Percentiles rank a stretch among this genome's conserved stretches.
Conservation (phyloP, 768 basidiomycete genomes). For the Daedaleopsis nitida region DNA sequence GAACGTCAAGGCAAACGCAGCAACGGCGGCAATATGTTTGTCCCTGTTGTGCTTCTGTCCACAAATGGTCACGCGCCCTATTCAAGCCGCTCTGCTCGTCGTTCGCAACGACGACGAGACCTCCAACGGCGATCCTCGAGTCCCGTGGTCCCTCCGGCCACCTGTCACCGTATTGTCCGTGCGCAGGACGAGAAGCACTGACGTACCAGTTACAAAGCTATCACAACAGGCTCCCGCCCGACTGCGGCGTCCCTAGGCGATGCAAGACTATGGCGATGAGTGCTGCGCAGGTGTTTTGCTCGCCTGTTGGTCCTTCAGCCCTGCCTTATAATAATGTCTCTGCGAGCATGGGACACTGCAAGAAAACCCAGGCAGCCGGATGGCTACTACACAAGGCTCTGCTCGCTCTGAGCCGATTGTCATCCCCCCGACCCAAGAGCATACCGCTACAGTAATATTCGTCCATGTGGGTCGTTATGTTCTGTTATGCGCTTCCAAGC, state of each 20-base stretch:
- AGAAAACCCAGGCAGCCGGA: conserved; percentile 8
- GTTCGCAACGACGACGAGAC: neutral
- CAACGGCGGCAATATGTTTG: conserved; percentile 19
- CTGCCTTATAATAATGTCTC: neutral
- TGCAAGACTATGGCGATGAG: conserved; percentile 22
- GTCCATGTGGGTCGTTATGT: conserved; percentile 27
- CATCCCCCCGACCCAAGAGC: conserved; percentile 18
- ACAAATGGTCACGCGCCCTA: conserved; percentile 2
- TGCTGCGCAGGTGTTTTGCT: conserved; percentile 17
- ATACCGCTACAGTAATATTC: conserved; percentile 32
- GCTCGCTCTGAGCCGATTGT: conserved; percentile 6
- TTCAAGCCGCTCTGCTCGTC: neutral
- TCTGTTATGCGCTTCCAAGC: neutral
- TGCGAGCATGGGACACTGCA: neutral
- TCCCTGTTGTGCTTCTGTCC: conserved; percentile 5
- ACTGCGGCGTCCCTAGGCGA: conserved; percentile 23
- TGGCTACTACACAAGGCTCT: conserved; percentile 5
- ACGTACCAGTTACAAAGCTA: neutral
- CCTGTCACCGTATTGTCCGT: neutral
- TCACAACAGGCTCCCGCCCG: conserved; percentile 4
- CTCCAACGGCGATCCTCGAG: too few relatives aligned
- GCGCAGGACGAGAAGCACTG: neutral
- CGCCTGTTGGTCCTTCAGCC: conserved; percentile 1
- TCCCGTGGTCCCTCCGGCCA: neutral
- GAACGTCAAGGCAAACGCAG: conserved; percentile 14